Conservation (phyloP, 257 asterid genomes). For the Solanum piurae region DNA sequence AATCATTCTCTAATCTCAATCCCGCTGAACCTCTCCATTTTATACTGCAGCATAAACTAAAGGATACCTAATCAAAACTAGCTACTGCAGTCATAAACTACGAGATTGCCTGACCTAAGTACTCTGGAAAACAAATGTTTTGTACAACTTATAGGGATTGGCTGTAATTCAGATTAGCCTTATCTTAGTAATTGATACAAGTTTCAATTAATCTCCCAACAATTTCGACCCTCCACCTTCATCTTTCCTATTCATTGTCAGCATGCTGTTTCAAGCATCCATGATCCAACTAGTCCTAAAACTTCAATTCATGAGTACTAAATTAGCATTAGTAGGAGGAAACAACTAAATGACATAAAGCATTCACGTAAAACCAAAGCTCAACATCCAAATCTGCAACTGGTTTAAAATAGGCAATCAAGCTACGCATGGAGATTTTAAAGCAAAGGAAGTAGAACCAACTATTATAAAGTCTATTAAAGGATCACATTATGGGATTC, state of each 20-base stretch:
- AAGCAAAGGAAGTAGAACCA: background rate
- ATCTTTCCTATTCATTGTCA: background rate
- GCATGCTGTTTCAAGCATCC: background rate
- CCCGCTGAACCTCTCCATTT: background rate
- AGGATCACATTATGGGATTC: background rate
- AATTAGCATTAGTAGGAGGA: background rate
- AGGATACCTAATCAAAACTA: background rate
- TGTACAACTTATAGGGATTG: background rate
- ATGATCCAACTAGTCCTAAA: background rate
- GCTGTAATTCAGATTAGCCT: background rate
- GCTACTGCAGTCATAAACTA: background rate
- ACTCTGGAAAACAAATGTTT: background rate
- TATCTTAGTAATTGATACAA: background rate
- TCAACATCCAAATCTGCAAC: background rate
- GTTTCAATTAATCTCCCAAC: background rate
- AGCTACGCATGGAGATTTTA: background rate
- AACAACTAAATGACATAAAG: background rate
- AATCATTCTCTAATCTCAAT: background rate
- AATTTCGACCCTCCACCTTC: background rate
- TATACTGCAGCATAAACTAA: background rate
- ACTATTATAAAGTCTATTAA: background rate
- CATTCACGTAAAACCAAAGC: background rate
- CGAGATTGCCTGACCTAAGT: background rate
- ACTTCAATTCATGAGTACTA: background rate
- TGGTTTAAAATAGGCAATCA: background rate